Conservation (phyloP, 805 yeast genomes). For the Myxozyma kluyveri region DNA sequence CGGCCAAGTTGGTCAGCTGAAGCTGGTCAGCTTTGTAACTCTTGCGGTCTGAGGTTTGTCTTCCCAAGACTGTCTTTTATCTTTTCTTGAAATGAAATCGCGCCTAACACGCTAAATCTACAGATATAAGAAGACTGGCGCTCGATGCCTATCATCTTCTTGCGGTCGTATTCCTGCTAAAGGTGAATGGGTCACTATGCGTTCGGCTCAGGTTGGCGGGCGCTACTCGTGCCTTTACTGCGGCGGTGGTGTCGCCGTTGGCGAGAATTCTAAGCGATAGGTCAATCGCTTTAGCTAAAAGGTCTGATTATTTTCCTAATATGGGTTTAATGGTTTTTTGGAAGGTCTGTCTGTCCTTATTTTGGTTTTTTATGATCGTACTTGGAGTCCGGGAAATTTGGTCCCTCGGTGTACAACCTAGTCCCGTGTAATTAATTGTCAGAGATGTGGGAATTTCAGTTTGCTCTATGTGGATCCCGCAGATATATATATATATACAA, state of each 20-base stretch:
- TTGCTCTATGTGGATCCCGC: too few relatives aligned
- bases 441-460: too few relatives aligned
- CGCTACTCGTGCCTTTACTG: conserved; percentile 53
- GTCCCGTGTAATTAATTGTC: too few relatives aligned
- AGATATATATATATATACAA: too few relatives aligned
- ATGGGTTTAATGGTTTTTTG: neutral
- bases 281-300: neutral
- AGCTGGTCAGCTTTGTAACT: conserved; percentile 94
- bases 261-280: conserved; percentile 25
- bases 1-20: conserved; percentile 91
- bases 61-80: neutral
- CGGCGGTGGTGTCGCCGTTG: conserved; percentile 48
- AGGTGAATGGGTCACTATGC: conserved; percentile 85
- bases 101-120: neutral
- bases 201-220: conserved; percentile 39
- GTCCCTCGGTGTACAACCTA: neutral
- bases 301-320: neutral
- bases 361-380: neutral
- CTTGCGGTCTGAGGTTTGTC: conserved; percentile 68
- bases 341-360: neutral
- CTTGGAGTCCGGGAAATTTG: neutral
- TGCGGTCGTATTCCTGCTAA: conserved; percentile 94
- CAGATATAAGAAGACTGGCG: conserved; percentile 88
- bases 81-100: neutral
- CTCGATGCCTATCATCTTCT: conserved; percentile 70